These are phyloP conservation scores for Pyrenula aspistea DNA, from an alignment of 495 filamentous ascomycete genomes.

Conservation along the genomic window DNA sequence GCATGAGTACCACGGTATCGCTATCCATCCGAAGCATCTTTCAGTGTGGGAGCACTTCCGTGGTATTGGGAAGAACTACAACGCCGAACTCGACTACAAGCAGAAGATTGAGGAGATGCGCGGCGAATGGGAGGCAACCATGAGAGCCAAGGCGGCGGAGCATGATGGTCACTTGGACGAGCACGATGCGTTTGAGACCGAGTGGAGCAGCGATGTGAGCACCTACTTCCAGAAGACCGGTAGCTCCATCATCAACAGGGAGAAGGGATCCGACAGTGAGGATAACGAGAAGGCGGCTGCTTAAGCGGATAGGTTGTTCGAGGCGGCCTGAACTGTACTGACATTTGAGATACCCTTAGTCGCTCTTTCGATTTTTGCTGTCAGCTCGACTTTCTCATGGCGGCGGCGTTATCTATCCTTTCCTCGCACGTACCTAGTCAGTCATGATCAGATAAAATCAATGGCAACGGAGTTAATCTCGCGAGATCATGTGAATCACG, in stretches of 20 bases:
- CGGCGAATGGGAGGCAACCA: constrained; percentile 46
- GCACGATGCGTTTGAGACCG: constrained; percentile 20
- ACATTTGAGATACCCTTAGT: no score
- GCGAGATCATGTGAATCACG: no score
- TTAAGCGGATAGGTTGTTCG: no score
- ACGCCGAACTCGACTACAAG: constrained; percentile 65
- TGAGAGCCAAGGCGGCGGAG: constrained; percentile 35
- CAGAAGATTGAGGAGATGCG: constrained; percentile 73
- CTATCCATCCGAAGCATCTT: constrained; percentile 75
- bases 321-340: no score
- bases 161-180: constrained; percentile 20
- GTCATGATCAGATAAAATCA: no score
- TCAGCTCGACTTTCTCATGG: no score
- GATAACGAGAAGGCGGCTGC: background rate
- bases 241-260: background rate
- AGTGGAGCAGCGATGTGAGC: constrained; percentile 33
- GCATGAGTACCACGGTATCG: constrained; percentile 76
- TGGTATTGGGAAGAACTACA: constrained; percentile 62
- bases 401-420: no score
- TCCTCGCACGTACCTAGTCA: no score
- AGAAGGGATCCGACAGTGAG: background rate
- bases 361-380: no score
- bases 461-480: no score
- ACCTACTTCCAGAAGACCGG: constrained; percentile 37
- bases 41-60: constrained; percentile 66